phyloP scores from a whole-genome alignment of 2,329 filamentous ascomycete genomes.

The Balansia obtecta region DNA sequence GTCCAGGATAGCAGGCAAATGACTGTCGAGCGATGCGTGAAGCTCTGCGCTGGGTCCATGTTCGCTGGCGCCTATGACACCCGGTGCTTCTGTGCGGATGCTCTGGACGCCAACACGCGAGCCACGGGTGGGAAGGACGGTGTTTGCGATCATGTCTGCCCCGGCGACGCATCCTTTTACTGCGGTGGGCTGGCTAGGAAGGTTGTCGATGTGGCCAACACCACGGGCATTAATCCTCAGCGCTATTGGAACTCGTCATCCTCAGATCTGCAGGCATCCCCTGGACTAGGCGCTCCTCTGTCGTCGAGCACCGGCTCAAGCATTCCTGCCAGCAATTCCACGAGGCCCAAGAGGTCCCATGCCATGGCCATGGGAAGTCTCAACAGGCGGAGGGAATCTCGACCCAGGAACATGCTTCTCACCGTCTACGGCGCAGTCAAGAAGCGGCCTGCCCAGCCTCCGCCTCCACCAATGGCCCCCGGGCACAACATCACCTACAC shows the following conservation, averaged over 20 bases:
- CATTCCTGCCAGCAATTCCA: background rate
- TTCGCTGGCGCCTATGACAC: constrained; percentile 29
- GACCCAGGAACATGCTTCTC: constrained; percentile 22
- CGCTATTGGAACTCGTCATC: background rate
- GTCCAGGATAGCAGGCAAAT: constrained; percentile 20
- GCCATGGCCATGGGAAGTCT: background rate
- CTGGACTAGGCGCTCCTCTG: background rate
- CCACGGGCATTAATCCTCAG: background rate
- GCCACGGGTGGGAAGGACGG: constrained; percentile 12
- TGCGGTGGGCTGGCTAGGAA: constrained; percentile 27
- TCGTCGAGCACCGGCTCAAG: background rate
- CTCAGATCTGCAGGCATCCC: background rate
- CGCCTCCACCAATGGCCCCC: constrained; percentile 22
- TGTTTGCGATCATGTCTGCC: constrained; percentile 26
- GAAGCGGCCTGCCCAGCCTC: constrained; percentile 15
- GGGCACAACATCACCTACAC: constrained; percentile 8
- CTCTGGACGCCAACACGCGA: constrained; percentile 26
- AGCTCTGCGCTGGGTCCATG: constrained; percentile 21
- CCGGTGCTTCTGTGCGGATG: constrained; percentile 33
- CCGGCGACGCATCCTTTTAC: constrained; percentile 25
- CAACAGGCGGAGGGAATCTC: constrained; percentile 15
- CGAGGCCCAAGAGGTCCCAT: background rate
- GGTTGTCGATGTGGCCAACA: constrained; percentile 1
- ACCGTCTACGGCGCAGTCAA: constrained; percentile 30
- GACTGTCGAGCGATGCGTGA: constrained; percentile 27